phyloP scores from a whole-genome alignment of 768 basidiomycete genomes.

The Pisolithus marmoratus region DNA sequence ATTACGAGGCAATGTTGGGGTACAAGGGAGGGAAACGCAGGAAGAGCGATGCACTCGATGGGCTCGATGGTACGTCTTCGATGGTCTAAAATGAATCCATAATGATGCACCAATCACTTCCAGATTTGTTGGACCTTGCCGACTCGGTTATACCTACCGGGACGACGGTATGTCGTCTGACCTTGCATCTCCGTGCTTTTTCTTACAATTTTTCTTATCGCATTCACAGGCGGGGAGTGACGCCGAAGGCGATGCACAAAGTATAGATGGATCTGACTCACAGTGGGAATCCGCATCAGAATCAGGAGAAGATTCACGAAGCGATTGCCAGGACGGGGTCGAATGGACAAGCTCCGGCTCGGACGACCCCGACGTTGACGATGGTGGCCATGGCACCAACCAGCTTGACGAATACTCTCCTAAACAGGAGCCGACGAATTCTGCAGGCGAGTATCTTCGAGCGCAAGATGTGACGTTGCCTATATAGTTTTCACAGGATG shows the following conservation, averaged over 20 bases:
- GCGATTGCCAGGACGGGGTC: constrained; percentile 24
- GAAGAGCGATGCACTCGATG: constrained; percentile 60
- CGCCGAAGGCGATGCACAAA: constrained; percentile 1
- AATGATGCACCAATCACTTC: not conserved
- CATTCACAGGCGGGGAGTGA: not conserved
- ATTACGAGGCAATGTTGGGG: constrained; percentile 75
- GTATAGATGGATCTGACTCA: not conserved
- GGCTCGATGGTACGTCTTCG: constrained; percentile 64
- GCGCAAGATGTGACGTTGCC: constrained; percentile 1
- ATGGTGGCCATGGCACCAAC: not conserved
- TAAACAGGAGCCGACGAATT: not conserved
- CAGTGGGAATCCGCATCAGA: not conserved
- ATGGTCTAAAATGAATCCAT: not conserved
- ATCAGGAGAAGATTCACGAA: constrained; percentile 6
- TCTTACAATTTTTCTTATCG: too few relatives aligned
- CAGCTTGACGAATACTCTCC: constrained; percentile 1
- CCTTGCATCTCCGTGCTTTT: not conserved
- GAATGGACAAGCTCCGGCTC: constrained; percentile 36
- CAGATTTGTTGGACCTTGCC: constrained; percentile 54
- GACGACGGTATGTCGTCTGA: not conserved
- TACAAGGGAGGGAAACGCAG: constrained; percentile 42
- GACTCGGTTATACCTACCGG: constrained; percentile 18
- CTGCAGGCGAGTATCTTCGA: constrained; percentile 9
- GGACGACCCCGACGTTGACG: not conserved
- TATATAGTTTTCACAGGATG: constrained; percentile 27